A percentile compares a stretch with the other conserved stretches of the same genome.
phyloP scores from a whole-genome alignment of 176 grass and related monocot species.

The Carex scoparia region DNA sequence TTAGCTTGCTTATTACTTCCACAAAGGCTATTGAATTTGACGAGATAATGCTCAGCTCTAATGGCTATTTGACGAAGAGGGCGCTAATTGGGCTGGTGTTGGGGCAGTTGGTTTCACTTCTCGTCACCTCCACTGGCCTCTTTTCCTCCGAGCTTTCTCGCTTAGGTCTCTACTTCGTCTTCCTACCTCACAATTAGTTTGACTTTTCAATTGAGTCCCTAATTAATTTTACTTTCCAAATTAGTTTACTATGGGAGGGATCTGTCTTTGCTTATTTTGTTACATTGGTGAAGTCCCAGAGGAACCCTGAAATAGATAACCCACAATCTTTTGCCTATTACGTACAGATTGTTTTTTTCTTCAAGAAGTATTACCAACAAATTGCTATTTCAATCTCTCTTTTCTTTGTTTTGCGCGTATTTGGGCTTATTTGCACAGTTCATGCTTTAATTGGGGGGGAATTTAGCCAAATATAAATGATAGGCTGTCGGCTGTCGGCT shows the following conservation, averaged over 20 bases:
- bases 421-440: background rate
- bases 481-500: background rate
- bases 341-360: too few relatives aligned
- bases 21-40: too few relatives aligned
- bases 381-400: background rate
- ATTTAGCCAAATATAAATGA: background rate
- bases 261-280: background rate
- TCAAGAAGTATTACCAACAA: background rate
- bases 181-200: background rate
- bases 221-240: background rate
- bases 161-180: constrained; percentile 24
- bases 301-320: background rate
- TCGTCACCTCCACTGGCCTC: constrained; percentile 60
- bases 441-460: background rate
- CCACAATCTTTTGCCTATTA: too few relatives aligned
- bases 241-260: background rate
- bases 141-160: constrained; percentile 63
- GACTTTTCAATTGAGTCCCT: background rate
- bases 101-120: constrained; percentile 59
- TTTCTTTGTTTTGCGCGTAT: background rate
- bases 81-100: constrained; percentile 29
- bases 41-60: constrained; percentile 24
- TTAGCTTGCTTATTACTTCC: too few relatives aligned
- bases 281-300: background rate
- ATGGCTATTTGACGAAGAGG: constrained; percentile 23